phyloP scores from a whole-genome alignment of 495 filamentous ascomycete genomes.

The Penicillium pancosmium region DNA sequence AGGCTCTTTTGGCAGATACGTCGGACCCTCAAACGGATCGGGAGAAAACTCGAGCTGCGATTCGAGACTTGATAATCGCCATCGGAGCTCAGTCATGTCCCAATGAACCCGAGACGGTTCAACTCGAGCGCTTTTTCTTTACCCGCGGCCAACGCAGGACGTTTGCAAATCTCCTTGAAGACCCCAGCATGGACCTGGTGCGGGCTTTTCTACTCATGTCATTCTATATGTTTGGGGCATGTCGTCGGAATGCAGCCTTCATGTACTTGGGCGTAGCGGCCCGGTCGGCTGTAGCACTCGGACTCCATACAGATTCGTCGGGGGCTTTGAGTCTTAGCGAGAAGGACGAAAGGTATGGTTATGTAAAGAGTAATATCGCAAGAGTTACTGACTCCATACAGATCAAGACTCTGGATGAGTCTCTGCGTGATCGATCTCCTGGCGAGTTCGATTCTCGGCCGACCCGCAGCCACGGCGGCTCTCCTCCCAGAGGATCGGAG shows the following conservation, averaged over 20 bases:
- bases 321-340: constrained; percentile 18
- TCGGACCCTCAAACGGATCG: constrained; percentile 18
- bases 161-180: constrained; percentile 43
- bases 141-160: constrained; percentile 40
- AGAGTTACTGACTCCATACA: constrained; percentile 10
- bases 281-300: constrained; percentile 45
- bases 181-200: constrained; percentile 45
- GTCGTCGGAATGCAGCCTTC: constrained; percentile 51
- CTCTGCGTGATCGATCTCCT: constrained; percentile 48
- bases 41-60: constrained; percentile 31
- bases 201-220: constrained; percentile 46
- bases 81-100: constrained; percentile 45
- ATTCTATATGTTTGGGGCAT: constrained; percentile 52
- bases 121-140: constrained; percentile 39
- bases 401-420: constrained; percentile 46
- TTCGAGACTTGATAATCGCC: constrained; percentile 43
- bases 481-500: constrained; percentile 25
- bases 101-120: constrained; percentile 23
- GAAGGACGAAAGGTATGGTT: constrained; percentile 26
- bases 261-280: constrained; percentile 52
- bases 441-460: constrained; percentile 45
- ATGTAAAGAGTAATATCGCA: background rate
- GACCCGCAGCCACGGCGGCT: constrained; percentile 39
- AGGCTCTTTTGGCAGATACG: constrained; percentile 12
- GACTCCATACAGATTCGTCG: constrained; percentile 36